Percentiles rank a stretch among this genome's conserved stretches.
Conservation (phyloP, 2,329 filamentous ascomycete genomes). For the Fusarium nisikadoi region DNA sequence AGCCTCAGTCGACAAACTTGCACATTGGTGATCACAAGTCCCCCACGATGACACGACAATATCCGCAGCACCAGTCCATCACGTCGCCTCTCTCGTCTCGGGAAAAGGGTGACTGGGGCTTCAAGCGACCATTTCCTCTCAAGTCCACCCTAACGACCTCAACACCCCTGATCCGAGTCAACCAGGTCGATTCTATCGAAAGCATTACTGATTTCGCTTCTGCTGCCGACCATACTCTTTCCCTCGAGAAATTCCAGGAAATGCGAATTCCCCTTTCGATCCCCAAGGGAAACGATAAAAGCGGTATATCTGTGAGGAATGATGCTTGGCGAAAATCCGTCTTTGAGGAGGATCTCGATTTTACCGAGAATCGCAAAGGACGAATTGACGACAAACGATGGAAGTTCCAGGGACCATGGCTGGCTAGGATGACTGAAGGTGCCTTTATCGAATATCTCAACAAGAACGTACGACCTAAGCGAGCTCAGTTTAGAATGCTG, state of each 20-base stretch:
- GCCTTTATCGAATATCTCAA: constrained; percentile 67
- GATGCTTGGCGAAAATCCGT: constrained; percentile 59
- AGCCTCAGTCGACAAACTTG: constrained; percentile 62
- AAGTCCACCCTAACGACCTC: constrained; percentile 77
- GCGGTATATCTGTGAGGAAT: constrained; percentile 25
- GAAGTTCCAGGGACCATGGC: constrained; percentile 75
- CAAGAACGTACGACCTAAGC: constrained; percentile 63
- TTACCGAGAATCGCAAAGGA: constrained; percentile 56
- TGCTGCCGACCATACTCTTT: constrained; percentile 82
- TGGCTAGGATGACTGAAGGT: constrained; percentile 70
- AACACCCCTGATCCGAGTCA: constrained; percentile 80
- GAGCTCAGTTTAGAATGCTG: constrained; percentile 65
- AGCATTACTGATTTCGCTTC: constrained; percentile 90
- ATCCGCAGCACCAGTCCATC: constrained; percentile 86
- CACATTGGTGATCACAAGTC: constrained; percentile 51
- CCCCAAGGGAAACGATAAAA: constrained; percentile 48
- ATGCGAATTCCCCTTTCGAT: constrained; percentile 77
- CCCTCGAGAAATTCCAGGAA: constrained; percentile 87
- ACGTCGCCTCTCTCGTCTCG: constrained; percentile 79
- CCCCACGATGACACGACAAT: constrained; percentile 70
- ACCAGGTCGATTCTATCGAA: constrained; percentile 84
- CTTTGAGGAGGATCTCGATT: constrained; percentile 68
- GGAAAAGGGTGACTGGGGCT: constrained; percentile 86
- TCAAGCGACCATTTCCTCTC: constrained; percentile 85
- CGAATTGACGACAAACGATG: constrained; percentile 63